Evolutionary conservation across 2,329 filamentous ascomycete species (phyloP).

Genomic region (Hypoxylon rubiginosum): DNA sequence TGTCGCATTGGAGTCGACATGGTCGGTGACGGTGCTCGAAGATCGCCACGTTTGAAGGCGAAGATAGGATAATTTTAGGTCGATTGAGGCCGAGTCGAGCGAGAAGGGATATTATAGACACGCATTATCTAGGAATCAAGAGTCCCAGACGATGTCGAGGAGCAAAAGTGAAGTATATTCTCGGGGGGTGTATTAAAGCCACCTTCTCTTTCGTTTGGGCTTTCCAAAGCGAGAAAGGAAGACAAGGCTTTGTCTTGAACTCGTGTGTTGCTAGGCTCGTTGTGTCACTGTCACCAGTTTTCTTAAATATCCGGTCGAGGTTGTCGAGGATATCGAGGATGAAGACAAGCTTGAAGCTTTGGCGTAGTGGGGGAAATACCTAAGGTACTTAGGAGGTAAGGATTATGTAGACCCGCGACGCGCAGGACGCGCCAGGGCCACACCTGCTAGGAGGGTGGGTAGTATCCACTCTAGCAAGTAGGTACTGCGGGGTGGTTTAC

Average conservation of each 20-base stretch:
- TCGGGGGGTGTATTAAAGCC: background rate
- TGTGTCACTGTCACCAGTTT: background rate
- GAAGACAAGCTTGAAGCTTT: background rate
- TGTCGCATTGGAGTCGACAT: conserved; percentile 55
- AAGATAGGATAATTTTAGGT: background rate
- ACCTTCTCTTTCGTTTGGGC: too few species aligned
- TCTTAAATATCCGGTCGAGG: background rate
- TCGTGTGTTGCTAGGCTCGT: background rate
- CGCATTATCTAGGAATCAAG: background rate
- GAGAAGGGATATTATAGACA: background rate
- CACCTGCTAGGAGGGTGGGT: too few species aligned
- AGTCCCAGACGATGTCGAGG: background rate
- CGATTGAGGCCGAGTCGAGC: background rate
- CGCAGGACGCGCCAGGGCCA: too few species aligned
- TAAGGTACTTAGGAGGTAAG: too few species aligned
- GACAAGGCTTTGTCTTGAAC: background rate
- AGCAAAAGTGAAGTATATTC: conserved; percentile 6
- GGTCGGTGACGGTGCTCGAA: conserved; percentile 14
- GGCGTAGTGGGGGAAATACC: background rate
- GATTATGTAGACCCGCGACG: too few species aligned
- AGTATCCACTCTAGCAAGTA: too few species aligned
- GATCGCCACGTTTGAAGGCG: background rate
- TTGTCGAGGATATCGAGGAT: background rate
- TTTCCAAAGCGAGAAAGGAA: background rate
- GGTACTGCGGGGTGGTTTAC: too few species aligned